Evolutionary conservation across 768 basidiomycete genomes (phyloP).

Genomic region (Boletus fagicola): DNA sequence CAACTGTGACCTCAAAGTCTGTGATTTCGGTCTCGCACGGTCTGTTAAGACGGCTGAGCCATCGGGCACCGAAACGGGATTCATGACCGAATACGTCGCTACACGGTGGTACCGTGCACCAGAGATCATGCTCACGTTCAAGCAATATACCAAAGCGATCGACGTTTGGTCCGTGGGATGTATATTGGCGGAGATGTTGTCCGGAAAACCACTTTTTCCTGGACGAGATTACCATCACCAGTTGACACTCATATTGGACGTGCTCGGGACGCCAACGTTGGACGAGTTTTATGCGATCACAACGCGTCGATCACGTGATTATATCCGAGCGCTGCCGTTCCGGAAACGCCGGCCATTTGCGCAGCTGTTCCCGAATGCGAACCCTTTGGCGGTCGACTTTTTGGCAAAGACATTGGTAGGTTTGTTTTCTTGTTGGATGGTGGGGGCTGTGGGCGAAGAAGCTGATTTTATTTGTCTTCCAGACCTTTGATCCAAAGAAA

Average conservation of each 20-base stretch:
- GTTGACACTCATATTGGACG: slow-evolving; percentile 90
- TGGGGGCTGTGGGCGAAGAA: no score
- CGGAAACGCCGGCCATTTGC: slow-evolving; percentile 82
- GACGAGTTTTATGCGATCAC: slow-evolving; percentile 99
- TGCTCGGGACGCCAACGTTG: slow-evolving; percentile 93
- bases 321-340: slow-evolving; percentile 93
- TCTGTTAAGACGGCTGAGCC: slow-evolving; percentile 84
- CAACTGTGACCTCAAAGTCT: slow-evolving; percentile 93
- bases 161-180: slow-evolving; percentile 88
- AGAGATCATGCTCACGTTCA: slow-evolving; percentile 99
- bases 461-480: slow-evolving; percentile 4
- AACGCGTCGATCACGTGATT: slow-evolving; percentile 87
- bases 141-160: slow-evolving; percentile 96
- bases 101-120: slow-evolving; percentile 99
- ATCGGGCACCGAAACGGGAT: slow-evolving; percentile 78
- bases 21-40: slow-evolving; percentile 95
- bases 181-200: slow-evolving; percentile 95
- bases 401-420: slow-evolving; percentile 80
- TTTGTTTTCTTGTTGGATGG: neutral
- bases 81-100: slow-evolving; percentile 98
- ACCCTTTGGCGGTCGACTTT: slow-evolving; percentile 70
- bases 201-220: slow-evolving; percentile 93
- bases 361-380: slow-evolving; percentile 88
- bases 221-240: slow-evolving; percentile 98
- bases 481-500: slow-evolving; percentile 98